Conservation (phyloP, 1,139 yeast species). For the Debaryomyces robertsiae region DNA sequence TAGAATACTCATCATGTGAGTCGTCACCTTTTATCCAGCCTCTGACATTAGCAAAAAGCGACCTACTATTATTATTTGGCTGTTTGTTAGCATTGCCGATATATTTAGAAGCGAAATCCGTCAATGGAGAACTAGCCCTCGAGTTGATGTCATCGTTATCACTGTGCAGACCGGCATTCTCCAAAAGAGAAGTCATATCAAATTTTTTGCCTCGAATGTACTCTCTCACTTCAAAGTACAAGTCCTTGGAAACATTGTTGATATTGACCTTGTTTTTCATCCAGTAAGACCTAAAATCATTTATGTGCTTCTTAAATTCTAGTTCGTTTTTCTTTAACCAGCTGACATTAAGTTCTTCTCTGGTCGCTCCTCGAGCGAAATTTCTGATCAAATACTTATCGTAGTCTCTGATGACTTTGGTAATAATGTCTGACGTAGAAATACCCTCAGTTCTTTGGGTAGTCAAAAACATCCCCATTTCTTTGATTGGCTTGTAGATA, state of each 20-base stretch:
- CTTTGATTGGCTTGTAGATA: constrained; percentile 89
- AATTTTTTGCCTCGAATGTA: constrained; percentile 59
- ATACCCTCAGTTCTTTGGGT: constrained; percentile 97
- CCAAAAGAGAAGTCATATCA: constrained; percentile 37
- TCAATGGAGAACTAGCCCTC: constrained; percentile 52
- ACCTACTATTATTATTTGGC: constrained; percentile 37
- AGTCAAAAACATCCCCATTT: constrained; percentile 84
- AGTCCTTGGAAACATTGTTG: constrained; percentile 75
- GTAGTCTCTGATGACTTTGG: constrained; percentile 91
- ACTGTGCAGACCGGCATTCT: constrained; percentile 24
- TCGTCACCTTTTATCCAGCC: constrained; percentile 61
- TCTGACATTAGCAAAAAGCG: constrained; percentile 62
- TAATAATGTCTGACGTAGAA: constrained; percentile 92
- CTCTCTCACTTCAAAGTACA: constrained; percentile 81
- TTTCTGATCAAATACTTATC: constrained; percentile 96
- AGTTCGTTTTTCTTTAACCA: constrained; percentile 97
- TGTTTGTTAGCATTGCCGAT: constrained; percentile 57
- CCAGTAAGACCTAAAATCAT: constrained; percentile 84
- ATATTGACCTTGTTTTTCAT: constrained; percentile 69
- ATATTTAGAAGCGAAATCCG: constrained; percentile 62
- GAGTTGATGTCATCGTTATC: constrained; percentile 35
- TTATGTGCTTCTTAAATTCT: constrained; percentile 87
- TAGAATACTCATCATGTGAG: constrained; percentile 22
- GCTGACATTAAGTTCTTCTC: constrained; percentile 93
- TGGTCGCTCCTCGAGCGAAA: constrained; percentile 95